Evolutionary conservation across 1,284 basidiomycete genomes (phyloP).

Genomic region (Inonotus obliquus): DNA sequence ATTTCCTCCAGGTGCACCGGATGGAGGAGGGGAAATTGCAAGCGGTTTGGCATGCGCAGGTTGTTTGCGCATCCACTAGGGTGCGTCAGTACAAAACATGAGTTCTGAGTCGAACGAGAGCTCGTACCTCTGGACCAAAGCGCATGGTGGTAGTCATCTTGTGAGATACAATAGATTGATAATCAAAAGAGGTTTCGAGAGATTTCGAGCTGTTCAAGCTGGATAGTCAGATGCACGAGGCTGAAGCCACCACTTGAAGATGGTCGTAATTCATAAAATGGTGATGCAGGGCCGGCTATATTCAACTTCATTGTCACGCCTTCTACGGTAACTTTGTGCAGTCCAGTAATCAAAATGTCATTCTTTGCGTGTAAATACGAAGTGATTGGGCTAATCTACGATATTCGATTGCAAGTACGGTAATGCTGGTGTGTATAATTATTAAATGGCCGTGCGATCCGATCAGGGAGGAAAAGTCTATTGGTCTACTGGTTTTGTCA

Average conservation of each 20-base stretch:
- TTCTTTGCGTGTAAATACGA: too few relatives aligned
- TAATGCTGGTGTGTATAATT: slow-evolving; percentile 1
- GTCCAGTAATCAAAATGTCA: background rate
- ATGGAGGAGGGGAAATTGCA: slow-evolving; percentile 51
- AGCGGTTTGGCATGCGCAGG: slow-evolving; percentile 46
- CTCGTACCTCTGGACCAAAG: slow-evolving; percentile 18
- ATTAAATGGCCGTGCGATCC: background rate
- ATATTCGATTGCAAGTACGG: background rate
- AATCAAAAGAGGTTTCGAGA: background rate
- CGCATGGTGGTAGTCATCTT: slow-evolving; percentile 18
- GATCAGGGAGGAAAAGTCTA: background rate
- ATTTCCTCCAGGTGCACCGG: slow-evolving; percentile 23
- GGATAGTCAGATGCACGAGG: slow-evolving; percentile 4
- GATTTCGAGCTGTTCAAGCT: background rate
- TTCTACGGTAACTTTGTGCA: background rate
- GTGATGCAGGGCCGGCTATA: background rate
- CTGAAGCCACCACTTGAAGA: background rate
- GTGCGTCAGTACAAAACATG: slow-evolving; percentile 62
- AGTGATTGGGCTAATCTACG: background rate
- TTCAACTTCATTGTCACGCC: background rate
- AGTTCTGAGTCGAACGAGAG: slow-evolving; percentile 44
- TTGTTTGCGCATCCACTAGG: slow-evolving; percentile 75
- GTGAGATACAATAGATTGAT: background rate
- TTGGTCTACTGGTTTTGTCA: slow-evolving; percentile 10
- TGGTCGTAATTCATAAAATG: background rate